phyloP scores from a whole-genome alignment of 2,329 filamentous ascomycete genomes.

The Penicillium digitatum region DNA sequence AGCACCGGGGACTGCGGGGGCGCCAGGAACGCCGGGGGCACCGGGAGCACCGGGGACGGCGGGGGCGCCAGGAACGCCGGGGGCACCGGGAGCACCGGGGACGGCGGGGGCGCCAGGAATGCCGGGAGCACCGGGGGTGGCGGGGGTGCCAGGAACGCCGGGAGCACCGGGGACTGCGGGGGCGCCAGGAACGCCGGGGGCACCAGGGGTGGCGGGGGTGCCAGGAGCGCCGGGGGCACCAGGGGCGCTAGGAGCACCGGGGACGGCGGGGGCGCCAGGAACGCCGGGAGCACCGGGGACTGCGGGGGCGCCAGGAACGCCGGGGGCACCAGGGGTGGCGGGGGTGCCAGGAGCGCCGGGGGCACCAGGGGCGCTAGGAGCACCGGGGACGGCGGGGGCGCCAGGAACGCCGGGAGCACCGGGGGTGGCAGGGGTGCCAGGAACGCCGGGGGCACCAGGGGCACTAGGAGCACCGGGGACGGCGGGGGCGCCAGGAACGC shows the following conservation, averaged over 20 bases:
- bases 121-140: no score
- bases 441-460: constrained; percentile 11
- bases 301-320: constrained; percentile 13
- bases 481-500: constrained; percentile 13
- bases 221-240: constrained; percentile 11
- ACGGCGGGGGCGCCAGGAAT: constrained; percentile 13
- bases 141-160: constrained; percentile 13
- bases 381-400: constrained; percentile 13
- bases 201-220: constrained; percentile 13
- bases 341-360: constrained; percentile 13
- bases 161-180: no score
- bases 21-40: no score
- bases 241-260: constrained; percentile 13
- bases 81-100: no score
- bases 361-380: constrained; percentile 13
- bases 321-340: no score
- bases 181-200: constrained; percentile 12
- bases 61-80: constrained; percentile 14
- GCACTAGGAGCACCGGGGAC: constrained; percentile 12
- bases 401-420: no score
- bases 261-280: constrained; percentile 13
- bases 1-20: constrained; percentile 12
- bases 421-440: constrained; percentile 14
- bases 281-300: no score
- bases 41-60: no score